These are phyloP conservation scores for Lepidium sativum DNA, from an alignment of 345 rosid species.

Conservation along the genomic window DNA sequence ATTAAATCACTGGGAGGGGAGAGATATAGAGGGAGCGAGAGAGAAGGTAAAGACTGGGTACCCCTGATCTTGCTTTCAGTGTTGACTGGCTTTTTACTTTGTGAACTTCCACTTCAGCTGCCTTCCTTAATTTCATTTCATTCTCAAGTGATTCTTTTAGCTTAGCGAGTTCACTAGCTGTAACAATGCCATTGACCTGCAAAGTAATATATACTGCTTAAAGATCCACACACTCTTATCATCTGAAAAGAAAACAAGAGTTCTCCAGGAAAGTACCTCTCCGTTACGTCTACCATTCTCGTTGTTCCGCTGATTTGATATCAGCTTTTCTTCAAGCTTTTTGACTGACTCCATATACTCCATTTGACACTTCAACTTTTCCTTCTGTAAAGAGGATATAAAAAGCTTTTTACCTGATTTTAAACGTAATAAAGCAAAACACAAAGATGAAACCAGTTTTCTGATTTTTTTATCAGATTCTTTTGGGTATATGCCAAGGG, in stretches of 20 bases:
- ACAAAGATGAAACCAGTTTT: not conserved
- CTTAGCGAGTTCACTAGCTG: slow-evolving; percentile 43
- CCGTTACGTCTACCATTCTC: slow-evolving; percentile 35
- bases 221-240: not conserved
- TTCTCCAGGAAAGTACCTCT: slow-evolving; percentile 43
- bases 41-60: slow-evolving; percentile 27
- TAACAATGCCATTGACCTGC: slow-evolving; percentile 36
- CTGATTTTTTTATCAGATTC: not conserved
- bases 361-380: slow-evolving; percentile 76
- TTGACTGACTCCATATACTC: slow-evolving; percentile 86
- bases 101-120: slow-evolving; percentile 74
- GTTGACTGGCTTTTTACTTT: slow-evolving; percentile 58
- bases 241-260: not conserved
- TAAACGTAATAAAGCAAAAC: not conserved
- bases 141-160: slow-evolving; percentile 51
- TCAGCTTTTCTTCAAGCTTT: slow-evolving; percentile 86
- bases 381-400: slow-evolving; percentile 46
- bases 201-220: not conserved
- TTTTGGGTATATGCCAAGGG: not conserved
- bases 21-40: not conserved
- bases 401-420: not conserved
- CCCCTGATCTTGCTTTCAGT: slow-evolving; percentile 51
- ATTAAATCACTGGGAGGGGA: not conserved
- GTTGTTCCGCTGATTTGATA: slow-evolving; percentile 51
- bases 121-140: slow-evolving; percentile 62